These are phyloP conservation scores for Leccinum angustisporum DNA, from an alignment of 1,284 basidiomycete species.

Conservation along the genomic window DNA sequence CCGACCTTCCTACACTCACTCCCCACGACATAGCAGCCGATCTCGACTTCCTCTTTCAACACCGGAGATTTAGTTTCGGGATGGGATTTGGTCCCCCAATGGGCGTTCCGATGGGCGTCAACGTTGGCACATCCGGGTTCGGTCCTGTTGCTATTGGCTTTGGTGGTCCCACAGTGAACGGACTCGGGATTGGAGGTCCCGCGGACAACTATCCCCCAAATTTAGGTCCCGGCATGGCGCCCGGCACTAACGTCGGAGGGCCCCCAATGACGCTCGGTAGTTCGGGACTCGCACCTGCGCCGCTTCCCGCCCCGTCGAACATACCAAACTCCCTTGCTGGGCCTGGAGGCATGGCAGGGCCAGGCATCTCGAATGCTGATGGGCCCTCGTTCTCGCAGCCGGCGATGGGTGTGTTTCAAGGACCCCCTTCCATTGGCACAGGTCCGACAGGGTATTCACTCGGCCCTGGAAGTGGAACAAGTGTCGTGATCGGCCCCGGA, in stretches of 20 bases:
- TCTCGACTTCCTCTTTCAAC: constrained; percentile 53
- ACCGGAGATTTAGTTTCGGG: constrained; percentile 38
- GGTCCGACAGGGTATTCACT: constrained; percentile 23
- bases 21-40: constrained; percentile 52
- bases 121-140: constrained; percentile 23
- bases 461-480: constrained; percentile 26
- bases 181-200: constrained; percentile 21
- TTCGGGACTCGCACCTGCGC: constrained; percentile 12
- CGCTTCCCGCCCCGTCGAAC: constrained; percentile 11
- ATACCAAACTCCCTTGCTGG: constrained; percentile 10
- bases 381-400: constrained; percentile 26
- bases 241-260: constrained; percentile 12
- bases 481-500: constrained; percentile 27
- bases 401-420: constrained; percentile 33
- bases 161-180: constrained; percentile 20
- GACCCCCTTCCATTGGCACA: constrained; percentile 23
- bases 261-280: constrained; percentile 10
- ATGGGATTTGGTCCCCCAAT: constrained; percentile 31
- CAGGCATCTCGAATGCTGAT: constrained; percentile 18
- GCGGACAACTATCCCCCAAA: constrained; percentile 22
- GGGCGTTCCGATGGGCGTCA: constrained; percentile 25
- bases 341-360: constrained; percentile 9
- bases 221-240: constrained; percentile 12
- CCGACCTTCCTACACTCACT: constrained; percentile 52
- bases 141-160: constrained; percentile 22